Evolutionary conservation across 129 eudicot genomes (phyloP).

Genomic region (Saussurea involucrata): DNA sequence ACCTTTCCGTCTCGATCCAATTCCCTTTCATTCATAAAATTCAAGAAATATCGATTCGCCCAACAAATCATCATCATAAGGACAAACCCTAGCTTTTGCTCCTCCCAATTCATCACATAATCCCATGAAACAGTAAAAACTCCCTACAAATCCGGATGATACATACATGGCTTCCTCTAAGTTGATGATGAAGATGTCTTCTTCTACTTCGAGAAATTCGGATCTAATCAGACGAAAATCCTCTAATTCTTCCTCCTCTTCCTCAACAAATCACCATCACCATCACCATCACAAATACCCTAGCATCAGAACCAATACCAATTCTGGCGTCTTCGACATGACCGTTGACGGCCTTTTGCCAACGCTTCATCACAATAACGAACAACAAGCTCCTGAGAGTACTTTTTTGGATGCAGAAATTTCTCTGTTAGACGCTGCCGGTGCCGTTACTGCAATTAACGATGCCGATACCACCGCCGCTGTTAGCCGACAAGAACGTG

Average conservation of each 20-base stretch:
- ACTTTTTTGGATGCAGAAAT: conserved; percentile 42
- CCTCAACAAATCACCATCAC: not conserved
- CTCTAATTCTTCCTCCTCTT: conserved; percentile 24
- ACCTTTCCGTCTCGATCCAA: conserved; percentile 7
- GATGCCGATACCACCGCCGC: conserved; percentile 12
- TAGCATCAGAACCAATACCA: not conserved
- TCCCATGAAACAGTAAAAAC: not conserved
- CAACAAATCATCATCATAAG: conserved; percentile 1
- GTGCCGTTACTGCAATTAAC: conserved; percentile 34
- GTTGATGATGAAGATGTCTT: conserved; percentile 58
- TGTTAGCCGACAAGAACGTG: conserved; percentile 24
- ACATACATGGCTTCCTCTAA: conserved; percentile 49
- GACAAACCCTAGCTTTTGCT: conserved; percentile 6
- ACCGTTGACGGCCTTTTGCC: conserved; percentile 36
- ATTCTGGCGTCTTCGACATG: conserved; percentile 12
- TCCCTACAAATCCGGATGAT: conserved; percentile 24
- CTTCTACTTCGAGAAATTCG: conserved; percentile 54
- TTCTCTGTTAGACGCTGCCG: conserved; percentile 44
- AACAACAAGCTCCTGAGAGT: not conserved
- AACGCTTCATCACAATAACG: conserved; percentile 10
- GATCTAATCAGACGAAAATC: conserved; percentile 48
- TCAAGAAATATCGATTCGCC: conserved; percentile 2
- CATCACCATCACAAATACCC: conserved; percentile 5
- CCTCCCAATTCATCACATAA: not conserved
- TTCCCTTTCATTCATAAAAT: conserved; percentile 1